Percentiles rank a stretch among this genome's conserved stretches.
These are phyloP conservation scores for Plasmodium malariae DNA, from an alignment of 169 alveolate species.

Conservation along the genomic window DNA sequence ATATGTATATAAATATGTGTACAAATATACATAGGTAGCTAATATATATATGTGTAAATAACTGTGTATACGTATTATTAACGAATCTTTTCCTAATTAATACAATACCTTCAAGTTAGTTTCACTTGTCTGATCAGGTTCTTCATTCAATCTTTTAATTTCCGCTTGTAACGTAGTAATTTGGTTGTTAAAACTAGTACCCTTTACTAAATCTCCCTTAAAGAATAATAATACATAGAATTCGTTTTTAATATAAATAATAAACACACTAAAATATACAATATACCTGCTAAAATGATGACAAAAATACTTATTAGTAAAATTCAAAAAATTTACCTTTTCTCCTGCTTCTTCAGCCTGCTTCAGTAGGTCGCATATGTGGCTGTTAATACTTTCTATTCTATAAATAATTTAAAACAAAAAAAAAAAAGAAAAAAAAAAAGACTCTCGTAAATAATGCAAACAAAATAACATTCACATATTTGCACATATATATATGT, in stretches of 20 bases:
- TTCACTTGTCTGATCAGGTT: conserved; percentile 13
- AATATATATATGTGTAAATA: neutral
- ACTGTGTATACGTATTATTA: neutral
- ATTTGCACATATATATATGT: conserved; percentile 14
- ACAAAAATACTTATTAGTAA: neutral
- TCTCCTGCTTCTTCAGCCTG: conserved; percentile 82
- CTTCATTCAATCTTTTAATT: conserved; percentile 67
- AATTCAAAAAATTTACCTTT: conserved; percentile 58
- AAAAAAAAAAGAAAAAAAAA: neutral
- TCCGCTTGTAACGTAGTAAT: conserved; percentile 79
- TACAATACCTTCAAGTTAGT: conserved; percentile 53
- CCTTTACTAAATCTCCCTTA: conserved; percentile 82
- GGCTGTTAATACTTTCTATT: conserved; percentile 77
- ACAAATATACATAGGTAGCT: conserved; percentile 6
- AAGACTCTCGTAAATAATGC: neutral
- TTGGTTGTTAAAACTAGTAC: conserved; percentile 79
- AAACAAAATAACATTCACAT: neutral
- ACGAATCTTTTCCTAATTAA: neutral
- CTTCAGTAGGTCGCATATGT: conserved; percentile 79
- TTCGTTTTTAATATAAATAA: neutral
- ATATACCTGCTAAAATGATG: neutral
- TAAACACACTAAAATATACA: neutral
- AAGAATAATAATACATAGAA: neutral
- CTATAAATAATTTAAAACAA: conserved; percentile 21
- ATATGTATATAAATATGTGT: conserved; percentile 3